phyloP scores from a whole-genome alignment of 2,329 filamentous ascomycete species.

The Westerdykella ornata region DNA sequence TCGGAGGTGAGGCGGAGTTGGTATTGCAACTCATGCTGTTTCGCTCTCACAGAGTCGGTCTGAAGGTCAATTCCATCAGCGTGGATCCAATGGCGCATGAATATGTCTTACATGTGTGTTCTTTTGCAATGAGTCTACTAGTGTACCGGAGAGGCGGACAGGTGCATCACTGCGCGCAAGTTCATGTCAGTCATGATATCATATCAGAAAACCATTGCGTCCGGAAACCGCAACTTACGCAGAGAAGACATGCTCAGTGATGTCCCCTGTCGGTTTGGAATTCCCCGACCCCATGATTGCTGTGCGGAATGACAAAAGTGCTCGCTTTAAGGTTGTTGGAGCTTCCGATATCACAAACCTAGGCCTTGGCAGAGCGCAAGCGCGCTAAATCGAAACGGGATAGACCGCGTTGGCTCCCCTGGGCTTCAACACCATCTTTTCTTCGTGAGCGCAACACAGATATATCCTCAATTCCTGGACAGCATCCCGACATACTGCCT shows the following conservation, averaged over 20 bases:
- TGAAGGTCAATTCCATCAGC: constrained; percentile 36
- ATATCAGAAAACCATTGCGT: constrained; percentile 14
- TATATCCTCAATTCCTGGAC: too few relatives aligned
- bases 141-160: constrained; percentile 68
- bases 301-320: constrained; percentile 16
- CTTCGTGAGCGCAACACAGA: not conserved
- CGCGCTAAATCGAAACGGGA: constrained; percentile 13
- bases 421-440: constrained; percentile 6
- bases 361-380: constrained; percentile 21
- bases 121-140: constrained; percentile 75
- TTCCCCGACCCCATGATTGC: constrained; percentile 54
- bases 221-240: constrained; percentile 42
- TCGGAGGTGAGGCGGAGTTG: constrained; percentile 81
- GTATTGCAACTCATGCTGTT: constrained; percentile 77
- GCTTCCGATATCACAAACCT: constrained; percentile 26
- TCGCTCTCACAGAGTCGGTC: constrained; percentile 83
- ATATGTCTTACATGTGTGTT: constrained; percentile 65
- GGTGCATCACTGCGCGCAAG: constrained; percentile 50
- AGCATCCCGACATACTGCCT: too few relatives aligned
- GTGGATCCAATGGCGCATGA: not conserved
- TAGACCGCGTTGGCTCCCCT: constrained; percentile 6
- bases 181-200: constrained; percentile 15
- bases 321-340: constrained; percentile 22
- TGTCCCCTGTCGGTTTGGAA: constrained; percentile 53
- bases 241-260: constrained; percentile 55